Percentiles rank a stretch among this genome's conserved stretches.
These are phyloP conservation scores for Eustoma russellianum DNA, from an alignment of 257 asterid species.

Conservation along the genomic window DNA sequence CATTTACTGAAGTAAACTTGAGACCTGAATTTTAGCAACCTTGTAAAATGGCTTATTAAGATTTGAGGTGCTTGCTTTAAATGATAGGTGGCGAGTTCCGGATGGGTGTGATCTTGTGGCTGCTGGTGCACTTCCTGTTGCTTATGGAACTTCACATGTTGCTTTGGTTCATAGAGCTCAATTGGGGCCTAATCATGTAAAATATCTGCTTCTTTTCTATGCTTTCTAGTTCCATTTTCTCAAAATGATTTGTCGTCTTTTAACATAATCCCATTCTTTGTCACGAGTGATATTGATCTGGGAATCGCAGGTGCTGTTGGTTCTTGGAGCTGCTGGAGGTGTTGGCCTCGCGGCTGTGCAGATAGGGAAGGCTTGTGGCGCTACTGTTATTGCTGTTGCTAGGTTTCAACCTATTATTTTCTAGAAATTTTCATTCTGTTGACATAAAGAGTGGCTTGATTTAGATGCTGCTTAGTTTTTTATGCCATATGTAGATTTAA, in stretches of 20 bases:
- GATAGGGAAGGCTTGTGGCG: constrained; percentile 85
- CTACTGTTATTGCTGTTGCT: constrained; percentile 80
- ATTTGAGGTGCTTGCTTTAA: constrained; percentile 4
- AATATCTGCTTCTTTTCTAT: not conserved
- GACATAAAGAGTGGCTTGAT: no score
- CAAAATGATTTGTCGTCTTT: not conserved
- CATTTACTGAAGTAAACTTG: no score
- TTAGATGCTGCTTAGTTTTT: no score
- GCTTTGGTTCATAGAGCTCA: constrained; percentile 89
- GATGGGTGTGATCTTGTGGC: constrained; percentile 83
- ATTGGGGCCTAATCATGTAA: constrained; percentile 56
- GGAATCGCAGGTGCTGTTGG: constrained; percentile 64
- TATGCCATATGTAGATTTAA: no score
- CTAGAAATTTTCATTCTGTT: not conserved
- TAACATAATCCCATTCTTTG: not conserved
- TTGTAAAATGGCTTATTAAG: constrained; percentile 3
- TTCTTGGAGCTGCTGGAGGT: constrained; percentile 99
- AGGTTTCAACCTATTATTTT: constrained; percentile 34
- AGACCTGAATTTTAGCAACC: not conserved
- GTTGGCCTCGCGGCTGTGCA: constrained; percentile 96
- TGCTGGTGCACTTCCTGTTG: constrained; percentile 84
- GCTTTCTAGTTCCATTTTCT: not conserved
- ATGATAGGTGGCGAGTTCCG: constrained; percentile 62
- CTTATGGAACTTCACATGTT: constrained; percentile 91
- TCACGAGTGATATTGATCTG: constrained; percentile 2